Base-by-base conservation (phyloP, 75 land plant species). In the Sequoiadendron giganteum region DNA sequence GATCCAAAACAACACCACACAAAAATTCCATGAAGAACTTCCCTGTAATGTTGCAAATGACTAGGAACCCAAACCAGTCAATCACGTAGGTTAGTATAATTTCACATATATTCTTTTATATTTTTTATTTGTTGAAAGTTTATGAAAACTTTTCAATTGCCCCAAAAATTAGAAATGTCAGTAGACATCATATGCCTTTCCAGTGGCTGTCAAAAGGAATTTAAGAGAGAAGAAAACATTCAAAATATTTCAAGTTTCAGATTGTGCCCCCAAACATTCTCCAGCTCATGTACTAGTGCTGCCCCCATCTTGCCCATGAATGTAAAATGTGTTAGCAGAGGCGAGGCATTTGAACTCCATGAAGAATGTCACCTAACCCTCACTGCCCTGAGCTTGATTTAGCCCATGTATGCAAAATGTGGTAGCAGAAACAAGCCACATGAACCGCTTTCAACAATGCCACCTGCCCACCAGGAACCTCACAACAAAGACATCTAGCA, bases 121-220 rank as follows among this genome's bases (percentile, higher is more conserved):
- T 42, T 39, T 40, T 79, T 39, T 21, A 40, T 56, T 39, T 79
- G 43, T 79, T 79, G 11, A 6, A 39, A 40, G 82, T 18, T 79
- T 15, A 5, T 39, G 16, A 79, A 79, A 19, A 39, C 21, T 79
- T 28, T 79, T 79, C 10, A 6, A 79, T 19, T 25, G 21, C 6
- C 47, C 10, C 21, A 77, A 36, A 30, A 36, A 15, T n/a, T 30
- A 73, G 10, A 3, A 77, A 77, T 14, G 11, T 16, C 79, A 34
- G 38, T 19, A 77, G 40, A 77, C 80, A 77, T 39, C 80, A 77
- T 36, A 77, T 77, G 80, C 42, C 40, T 77, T 77, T 77, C 42
- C 40, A 34, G 19, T 79, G 82, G 18, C 25, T 42, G 40, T 79
- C 7, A 21, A 79, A 79, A 28, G 45, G 19, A 25, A n/a, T 34